Evolutionary conservation across 1,284 basidiomycete genomes (phyloP).

Genomic region (Ganoderma lucidum): DNA sequence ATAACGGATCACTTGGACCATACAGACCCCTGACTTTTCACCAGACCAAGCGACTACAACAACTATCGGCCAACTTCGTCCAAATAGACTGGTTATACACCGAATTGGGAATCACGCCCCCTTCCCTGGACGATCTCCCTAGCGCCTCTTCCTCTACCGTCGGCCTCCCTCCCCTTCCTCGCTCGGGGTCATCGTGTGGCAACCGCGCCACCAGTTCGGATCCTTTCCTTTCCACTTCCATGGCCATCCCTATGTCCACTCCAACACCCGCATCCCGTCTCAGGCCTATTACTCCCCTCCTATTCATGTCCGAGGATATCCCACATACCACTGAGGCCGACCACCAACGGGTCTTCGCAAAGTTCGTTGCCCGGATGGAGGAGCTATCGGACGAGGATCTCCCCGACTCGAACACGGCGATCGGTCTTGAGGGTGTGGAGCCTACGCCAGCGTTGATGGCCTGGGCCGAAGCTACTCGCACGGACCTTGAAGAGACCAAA

Average conservation of each 20-base stretch:
- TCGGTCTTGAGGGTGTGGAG: slow-evolving; percentile 66
- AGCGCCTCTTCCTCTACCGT: slow-evolving; percentile 52
- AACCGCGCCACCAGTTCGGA: slow-evolving; percentile 43
- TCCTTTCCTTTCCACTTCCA: slow-evolving; percentile 57
- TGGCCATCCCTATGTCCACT: slow-evolving; percentile 39
- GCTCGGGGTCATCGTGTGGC: slow-evolving; percentile 49
- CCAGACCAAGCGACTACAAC: slow-evolving; percentile 71
- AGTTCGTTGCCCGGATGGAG: slow-evolving; percentile 68
- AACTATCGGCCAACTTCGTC: slow-evolving; percentile 68
- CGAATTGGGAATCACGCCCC: slow-evolving; percentile 75
- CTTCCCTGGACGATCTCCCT: slow-evolving; percentile 55
- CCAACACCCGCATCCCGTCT: slow-evolving; percentile 42
- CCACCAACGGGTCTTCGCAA: slow-evolving; percentile 67
- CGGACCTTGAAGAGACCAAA: slow-evolving; percentile 75
- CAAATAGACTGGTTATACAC: slow-evolving; percentile 84
- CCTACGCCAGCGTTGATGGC: slow-evolving; percentile 69
- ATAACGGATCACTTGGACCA: background rate
- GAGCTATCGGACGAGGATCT: slow-evolving; percentile 62
- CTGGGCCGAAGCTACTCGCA: slow-evolving; percentile 67
- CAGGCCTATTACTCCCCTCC: slow-evolving; percentile 36
- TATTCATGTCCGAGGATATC: slow-evolving; percentile 35
- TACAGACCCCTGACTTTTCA: slow-evolving; percentile 8
- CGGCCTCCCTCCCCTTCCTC: slow-evolving; percentile 45
- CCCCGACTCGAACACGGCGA: slow-evolving; percentile 51
- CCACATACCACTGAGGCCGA: slow-evolving; percentile 47